Percentiles rank a stretch among this genome's conserved stretches.
Conservation (phyloP, 441 rosid genomes). For the Populus hybrid region DNA sequence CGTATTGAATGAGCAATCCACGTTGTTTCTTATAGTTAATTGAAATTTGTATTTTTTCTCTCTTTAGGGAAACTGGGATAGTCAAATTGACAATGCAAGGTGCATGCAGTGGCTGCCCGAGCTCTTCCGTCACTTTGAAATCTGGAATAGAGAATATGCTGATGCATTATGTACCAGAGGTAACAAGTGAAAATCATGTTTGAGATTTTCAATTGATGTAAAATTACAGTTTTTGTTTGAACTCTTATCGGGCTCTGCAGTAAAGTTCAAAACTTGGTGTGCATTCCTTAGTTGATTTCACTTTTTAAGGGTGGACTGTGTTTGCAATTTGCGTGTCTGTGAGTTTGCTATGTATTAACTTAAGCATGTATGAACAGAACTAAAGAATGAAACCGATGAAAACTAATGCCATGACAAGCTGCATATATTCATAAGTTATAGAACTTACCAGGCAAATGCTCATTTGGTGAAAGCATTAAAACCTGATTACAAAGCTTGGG, state of each 20-base stretch:
- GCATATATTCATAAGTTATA: background rate
- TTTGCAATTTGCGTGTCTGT: background rate
- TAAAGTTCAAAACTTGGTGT: background rate
- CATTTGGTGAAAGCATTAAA: background rate
- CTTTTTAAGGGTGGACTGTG: background rate
- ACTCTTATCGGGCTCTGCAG: background rate
- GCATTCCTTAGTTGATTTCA: background rate
- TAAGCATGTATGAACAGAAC: background rate
- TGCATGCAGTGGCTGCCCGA: constrained; percentile 98
- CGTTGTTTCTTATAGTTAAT: constrained; percentile 10
- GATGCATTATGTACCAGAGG: constrained; percentile 97
- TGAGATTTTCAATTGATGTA: background rate
- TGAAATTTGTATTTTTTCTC: constrained; percentile 17
- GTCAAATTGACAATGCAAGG: constrained; percentile 97
- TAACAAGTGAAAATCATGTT: constrained; percentile 27
- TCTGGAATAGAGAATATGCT: constrained; percentile 97
- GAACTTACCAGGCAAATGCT: background rate
- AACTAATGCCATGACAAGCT: background rate
- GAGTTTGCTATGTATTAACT: background rate
- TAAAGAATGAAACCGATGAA: background rate
- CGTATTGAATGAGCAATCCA: background rate
- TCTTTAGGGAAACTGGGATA: constrained; percentile 70
- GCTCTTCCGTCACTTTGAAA: constrained; percentile 94
- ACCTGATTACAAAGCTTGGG: background rate
- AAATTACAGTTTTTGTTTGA: background rate